A percentile compares a stretch with the other conserved stretches of the same genome.
Conservation (phyloP, 805 yeast species). For the Maudiozyma saulgeensis region DNA sequence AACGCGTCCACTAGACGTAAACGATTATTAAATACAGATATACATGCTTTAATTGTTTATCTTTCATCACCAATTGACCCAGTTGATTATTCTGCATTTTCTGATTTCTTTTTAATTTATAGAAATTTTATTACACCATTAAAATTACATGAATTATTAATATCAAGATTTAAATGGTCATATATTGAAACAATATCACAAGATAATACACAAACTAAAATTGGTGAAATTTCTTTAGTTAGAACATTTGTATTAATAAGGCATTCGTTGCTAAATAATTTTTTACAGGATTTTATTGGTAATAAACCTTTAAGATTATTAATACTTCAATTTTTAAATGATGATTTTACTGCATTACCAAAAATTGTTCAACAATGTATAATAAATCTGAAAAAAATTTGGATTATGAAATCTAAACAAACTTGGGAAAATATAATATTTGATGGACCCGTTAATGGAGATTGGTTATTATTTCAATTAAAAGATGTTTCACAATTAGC, state of each 20-base stretch:
- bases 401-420: constrained; percentile 31
- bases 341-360: constrained; percentile 7
- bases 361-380: constrained; percentile 32
- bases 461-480: constrained; percentile 19
- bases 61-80: constrained; percentile 58
- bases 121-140: constrained; percentile 56
- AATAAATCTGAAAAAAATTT: constrained; percentile 38
- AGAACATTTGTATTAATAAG: constrained; percentile 80
- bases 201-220: constrained; percentile 9
- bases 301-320: constrained; percentile 38
- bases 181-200: constrained; percentile 29
- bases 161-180: constrained; percentile 68
- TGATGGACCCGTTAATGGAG: constrained; percentile 13
- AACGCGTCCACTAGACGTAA: not conserved
- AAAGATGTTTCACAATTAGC: constrained; percentile 16
- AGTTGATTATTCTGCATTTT: constrained; percentile 65
- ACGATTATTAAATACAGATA: constrained; percentile 19
- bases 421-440: constrained; percentile 22
- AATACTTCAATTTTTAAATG: constrained; percentile 36
- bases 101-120: constrained; percentile 82
- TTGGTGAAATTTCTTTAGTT: constrained; percentile 60
- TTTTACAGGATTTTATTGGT: constrained; percentile 69
- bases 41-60: constrained; percentile 40
- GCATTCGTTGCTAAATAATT: constrained; percentile 86
- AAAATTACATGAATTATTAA: constrained; percentile 49